phyloP scores from a whole-genome alignment of 2,329 filamentous ascomycete species.

The Rutstroemia sp. region DNA sequence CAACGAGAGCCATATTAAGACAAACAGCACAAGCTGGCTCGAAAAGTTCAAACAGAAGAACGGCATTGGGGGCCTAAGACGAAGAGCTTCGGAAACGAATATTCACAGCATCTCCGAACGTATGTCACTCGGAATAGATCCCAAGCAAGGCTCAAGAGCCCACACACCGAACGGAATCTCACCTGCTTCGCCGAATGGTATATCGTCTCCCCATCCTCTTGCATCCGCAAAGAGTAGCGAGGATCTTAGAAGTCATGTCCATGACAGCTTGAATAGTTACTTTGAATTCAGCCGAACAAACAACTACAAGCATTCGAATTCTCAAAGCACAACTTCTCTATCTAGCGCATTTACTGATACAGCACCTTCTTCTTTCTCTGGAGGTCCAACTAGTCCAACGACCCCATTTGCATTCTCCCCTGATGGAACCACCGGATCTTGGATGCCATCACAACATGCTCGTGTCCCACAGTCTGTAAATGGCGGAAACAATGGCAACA shows the following conservation, averaged over 20 bases:
- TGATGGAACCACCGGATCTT: conserved; percentile 61
- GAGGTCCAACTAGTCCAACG: conserved; percentile 64
- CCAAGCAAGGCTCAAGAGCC: conserved; percentile 45
- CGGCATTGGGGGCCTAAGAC: conserved; percentile 35
- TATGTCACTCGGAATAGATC: conserved; percentile 47
- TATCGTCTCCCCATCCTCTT: conserved; percentile 61
- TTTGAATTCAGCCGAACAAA: conserved; percentile 50
- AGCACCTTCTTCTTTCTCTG: conserved; percentile 60
- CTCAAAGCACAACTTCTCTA: conserved; percentile 59
- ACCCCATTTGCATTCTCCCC: conserved; percentile 71
- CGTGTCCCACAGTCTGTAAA: conserved; percentile 32
- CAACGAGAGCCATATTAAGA: conserved; percentile 63
- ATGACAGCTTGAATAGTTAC: conserved; percentile 48
- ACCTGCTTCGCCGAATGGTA: conserved; percentile 61
- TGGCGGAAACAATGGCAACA: neutral
- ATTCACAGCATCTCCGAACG: conserved; percentile 50
- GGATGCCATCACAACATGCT: conserved; percentile 47
- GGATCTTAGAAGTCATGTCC: conserved; percentile 43
- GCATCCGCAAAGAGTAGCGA: conserved; percentile 61
- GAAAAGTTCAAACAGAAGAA: conserved; percentile 91
- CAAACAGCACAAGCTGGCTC: conserved; percentile 71
- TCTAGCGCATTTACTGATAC: conserved; percentile 61
- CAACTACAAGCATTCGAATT: conserved; percentile 51
- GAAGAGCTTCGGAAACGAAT: conserved; percentile 59
- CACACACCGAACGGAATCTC: conserved; percentile 63